Evolutionary conservation across 371 early-diverging fungal genomes (phyloP), one percentile per base, ranked within the genome.

Genomic region (Apophysomyces elegans): DNA sequence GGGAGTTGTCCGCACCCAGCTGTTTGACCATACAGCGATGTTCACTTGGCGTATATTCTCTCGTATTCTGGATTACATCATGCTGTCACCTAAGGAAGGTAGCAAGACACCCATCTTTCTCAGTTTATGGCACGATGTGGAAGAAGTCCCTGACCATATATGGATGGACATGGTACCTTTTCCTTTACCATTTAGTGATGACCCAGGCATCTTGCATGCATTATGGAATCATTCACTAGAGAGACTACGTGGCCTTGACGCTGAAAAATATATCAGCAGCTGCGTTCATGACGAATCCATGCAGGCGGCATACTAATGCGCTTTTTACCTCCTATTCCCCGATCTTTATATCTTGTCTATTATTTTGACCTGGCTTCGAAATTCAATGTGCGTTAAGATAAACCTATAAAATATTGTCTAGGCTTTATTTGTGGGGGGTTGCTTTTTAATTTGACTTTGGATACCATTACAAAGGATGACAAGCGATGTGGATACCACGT

Each of bases 21-120:
- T 82, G 47, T 82, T 79, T 58, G 50, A 72, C 5, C 73, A 76
- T 43, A 76, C 83, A 1, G 66, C 72, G 0, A 41, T 79, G 12
- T 79, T 79, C 59, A 70, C 60, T 2, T 35, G 78, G 5, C 65
- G 69, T 1, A 35, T 76, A 7, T 46, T 78, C 1, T 63, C 67
- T 0, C 59, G 37, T 14, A 1, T 79, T 0, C 78, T 79, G 66
- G 71, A 77, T 58, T 73, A 73, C 37, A 77, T 79, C 37, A 76
- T 82, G 80, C 46, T 79, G 2, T 62, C 83, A 12, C 78, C 80
- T 36, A 73, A 67, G 18, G 83, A 82, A 68, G 83, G 80, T 1
- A 67, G 71, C 37, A 37, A 58, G 9, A 82, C 78, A 14, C 73
- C 83, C 7, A 44, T 82, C 9, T 73, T 70, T 18, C 66, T 82